These are phyloP conservation scores for Neonectria punicea DNA, from an alignment of 2,329 filamentous ascomycete species.

Conservation along the genomic window DNA sequence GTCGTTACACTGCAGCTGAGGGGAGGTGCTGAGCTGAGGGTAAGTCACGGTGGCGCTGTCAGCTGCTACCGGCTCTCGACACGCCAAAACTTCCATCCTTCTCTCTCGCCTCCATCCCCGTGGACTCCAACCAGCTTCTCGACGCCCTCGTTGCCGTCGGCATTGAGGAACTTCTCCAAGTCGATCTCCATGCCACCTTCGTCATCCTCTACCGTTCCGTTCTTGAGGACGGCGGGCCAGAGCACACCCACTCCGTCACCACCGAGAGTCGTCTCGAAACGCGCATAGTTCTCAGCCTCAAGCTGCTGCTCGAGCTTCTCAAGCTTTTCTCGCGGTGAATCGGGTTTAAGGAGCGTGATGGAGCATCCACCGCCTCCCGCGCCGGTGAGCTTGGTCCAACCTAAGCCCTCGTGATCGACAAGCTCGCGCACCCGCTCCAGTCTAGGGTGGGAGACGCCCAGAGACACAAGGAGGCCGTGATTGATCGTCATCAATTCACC, in stretches of 20 bases:
- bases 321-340: conserved; percentile 66
- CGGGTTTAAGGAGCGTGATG: conserved; percentile 86
- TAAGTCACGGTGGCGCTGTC: not conserved
- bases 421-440: conserved; percentile 92
- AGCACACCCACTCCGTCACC: conserved; percentile 94
- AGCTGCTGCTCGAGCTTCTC: conserved; percentile 72
- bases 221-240: conserved; percentile 90
- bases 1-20: conserved; percentile 10
- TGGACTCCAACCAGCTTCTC: conserved; percentile 87
- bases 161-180: conserved; percentile 83
- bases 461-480: conserved; percentile 87
- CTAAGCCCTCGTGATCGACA: conserved; percentile 87
- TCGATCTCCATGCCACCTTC: conserved; percentile 93
- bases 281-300: conserved; percentile 77
- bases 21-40: conserved; percentile 10
- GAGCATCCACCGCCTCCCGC: conserved; percentile 96
- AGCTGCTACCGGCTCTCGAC: conserved; percentile 59
- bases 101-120: conserved; percentile 72
- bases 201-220: conserved; percentile 79
- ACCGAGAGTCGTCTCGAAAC: conserved; percentile 89
- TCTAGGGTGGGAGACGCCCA: conserved; percentile 94
- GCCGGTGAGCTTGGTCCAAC: conserved; percentile 97
- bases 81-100: conserved; percentile 90
- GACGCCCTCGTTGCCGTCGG: conserved; percentile 84
- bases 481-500: conserved; percentile 94